Evolutionary conservation across 345 rosid genomes (phyloP), one percentile per base, ranked within the genome.

Genomic region (Excoecaria cochinchinensis): DNA sequence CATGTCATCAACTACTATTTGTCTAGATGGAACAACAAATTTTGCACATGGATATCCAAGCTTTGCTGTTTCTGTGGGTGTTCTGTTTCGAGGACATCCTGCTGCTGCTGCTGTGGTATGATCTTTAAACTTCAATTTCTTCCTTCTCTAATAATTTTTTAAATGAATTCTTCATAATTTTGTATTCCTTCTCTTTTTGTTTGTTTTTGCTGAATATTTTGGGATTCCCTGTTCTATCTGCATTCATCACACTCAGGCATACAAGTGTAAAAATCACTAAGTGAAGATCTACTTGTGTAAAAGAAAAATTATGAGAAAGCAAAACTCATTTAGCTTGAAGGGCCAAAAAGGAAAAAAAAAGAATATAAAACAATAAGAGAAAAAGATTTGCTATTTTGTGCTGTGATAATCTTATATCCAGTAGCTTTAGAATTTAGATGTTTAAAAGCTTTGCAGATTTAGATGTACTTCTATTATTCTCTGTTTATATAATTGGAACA

Each of bases 1-100:
- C n/a, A 22, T 46, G 38, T 70, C 42, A 19, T 6, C 31, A 31
- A 24, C 22, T 66, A 39, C 47, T 80, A n/a, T 64, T 59, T 80
- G 10, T 71, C 72, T 75, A 91, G 99, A 95, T 86, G 99, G 99
- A 80, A 95, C 99, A 74, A 95, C 97, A 66, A 92, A 92, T 84
- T 95, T 95, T 73, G 94, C 99, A 7, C 99, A 95, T 74, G 88
- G 97, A 72, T 95, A 95, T 85, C 99, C 97, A 42, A 91, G 97
- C 88, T 95, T 92, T 86, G 97, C 99, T 19, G 95, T 95, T 69
- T 92, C 97, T 61, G 90, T 95, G n/a, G 99, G 88, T 78, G 94
- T 92, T 84, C 84, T 95, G 44, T 91, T 85, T 83, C 91, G 75
- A 16, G 97, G 99, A 75, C 90, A 79, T 8, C 97, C 97, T 55